Percentiles rank a stretch among this genome's conserved stretches.
Evolutionary conservation across 2,329 filamentous ascomycete species (phyloP).

Genomic region (Aspergillus quadrilineatus): DNA sequence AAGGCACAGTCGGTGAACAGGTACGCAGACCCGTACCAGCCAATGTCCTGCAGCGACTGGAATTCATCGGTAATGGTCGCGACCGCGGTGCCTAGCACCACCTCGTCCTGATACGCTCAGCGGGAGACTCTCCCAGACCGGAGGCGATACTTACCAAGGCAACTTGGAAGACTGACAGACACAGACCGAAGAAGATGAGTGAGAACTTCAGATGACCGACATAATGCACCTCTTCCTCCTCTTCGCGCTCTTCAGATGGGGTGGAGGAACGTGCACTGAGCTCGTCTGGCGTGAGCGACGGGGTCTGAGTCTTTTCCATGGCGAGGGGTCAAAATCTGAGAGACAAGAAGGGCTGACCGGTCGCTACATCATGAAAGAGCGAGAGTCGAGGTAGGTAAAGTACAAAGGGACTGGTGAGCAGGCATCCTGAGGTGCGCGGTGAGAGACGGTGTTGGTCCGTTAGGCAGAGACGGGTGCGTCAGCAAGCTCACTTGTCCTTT

Average conservation of each 20-base stretch:
- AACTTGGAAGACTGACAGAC: background rate
- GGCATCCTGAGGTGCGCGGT: background rate
- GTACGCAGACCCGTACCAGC: constrained; percentile 10
- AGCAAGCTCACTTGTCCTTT: background rate
- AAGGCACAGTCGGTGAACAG: constrained; percentile 5
- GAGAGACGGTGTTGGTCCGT: too few species aligned
- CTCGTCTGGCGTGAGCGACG: background rate
- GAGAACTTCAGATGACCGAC: background rate
- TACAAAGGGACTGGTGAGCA: background rate
- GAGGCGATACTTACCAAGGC: background rate
- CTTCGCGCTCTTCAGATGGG: background rate
- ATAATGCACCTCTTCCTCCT: background rate
- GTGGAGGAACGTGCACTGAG: background rate
- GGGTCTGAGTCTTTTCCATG: background rate
- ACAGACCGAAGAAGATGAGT: background rate
- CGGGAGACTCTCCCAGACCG: background rate
- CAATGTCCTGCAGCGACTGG: constrained; percentile 15
- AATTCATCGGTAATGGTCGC: constrained; percentile 37
- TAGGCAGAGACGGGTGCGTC: background rate
- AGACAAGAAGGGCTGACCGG: background rate
- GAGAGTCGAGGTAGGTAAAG: background rate
- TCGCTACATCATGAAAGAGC: background rate
- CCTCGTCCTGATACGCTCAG: constrained; percentile 18
- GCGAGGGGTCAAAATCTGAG: background rate
- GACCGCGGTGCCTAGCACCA: constrained; percentile 35